Conservation (phyloP, 495 filamentous ascomycete species). For the Penicillium dipodomyicola region DNA sequence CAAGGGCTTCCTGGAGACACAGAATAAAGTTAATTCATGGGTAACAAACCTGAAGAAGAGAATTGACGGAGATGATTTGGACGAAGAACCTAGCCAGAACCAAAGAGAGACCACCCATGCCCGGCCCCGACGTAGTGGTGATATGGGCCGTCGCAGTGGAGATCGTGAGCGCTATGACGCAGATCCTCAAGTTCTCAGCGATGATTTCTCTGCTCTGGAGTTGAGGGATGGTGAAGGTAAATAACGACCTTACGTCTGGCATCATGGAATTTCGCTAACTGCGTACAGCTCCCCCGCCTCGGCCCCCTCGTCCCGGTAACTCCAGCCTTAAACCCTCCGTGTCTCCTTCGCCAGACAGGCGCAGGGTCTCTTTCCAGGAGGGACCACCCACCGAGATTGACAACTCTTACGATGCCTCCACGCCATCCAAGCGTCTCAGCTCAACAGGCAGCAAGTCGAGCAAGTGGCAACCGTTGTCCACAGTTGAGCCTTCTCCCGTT, state of each 20-base stretch:
- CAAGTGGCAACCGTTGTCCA: constrained; percentile 95
- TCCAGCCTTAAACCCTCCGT: constrained; percentile 72
- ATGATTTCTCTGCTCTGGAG: constrained; percentile 89
- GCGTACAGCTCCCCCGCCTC: constrained; percentile 47
- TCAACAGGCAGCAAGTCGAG: constrained; percentile 61
- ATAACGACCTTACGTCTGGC: constrained; percentile 17
- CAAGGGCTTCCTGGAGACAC: constrained; percentile 93
- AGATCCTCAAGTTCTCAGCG: constrained; percentile 84
- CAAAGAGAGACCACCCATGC: constrained; percentile 43
- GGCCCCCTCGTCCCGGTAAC: constrained; percentile 64
- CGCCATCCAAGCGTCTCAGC: constrained; percentile 44
- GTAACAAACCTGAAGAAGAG: constrained; percentile 85
- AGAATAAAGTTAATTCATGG: constrained; percentile 90
- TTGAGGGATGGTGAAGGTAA: constrained; percentile 73
- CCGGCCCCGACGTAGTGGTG: constrained; percentile 54
- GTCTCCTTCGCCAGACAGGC: constrained; percentile 59
- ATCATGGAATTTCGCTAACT: constrained; percentile 17
- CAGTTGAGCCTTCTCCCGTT: constrained; percentile 82
- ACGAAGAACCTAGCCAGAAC: constrained; percentile 48
- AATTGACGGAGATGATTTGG: constrained; percentile 79
- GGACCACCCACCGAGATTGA: constrained; percentile 72
- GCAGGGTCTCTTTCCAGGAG: constrained; percentile 79
- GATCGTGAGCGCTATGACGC: constrained; percentile 92
- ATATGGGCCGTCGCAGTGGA: constrained; percentile 62
- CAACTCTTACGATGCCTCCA: constrained; percentile 66